Conservation (phyloP, 352 stramenopile genomes). For the Hyaloperonospora brassicae region DNA sequence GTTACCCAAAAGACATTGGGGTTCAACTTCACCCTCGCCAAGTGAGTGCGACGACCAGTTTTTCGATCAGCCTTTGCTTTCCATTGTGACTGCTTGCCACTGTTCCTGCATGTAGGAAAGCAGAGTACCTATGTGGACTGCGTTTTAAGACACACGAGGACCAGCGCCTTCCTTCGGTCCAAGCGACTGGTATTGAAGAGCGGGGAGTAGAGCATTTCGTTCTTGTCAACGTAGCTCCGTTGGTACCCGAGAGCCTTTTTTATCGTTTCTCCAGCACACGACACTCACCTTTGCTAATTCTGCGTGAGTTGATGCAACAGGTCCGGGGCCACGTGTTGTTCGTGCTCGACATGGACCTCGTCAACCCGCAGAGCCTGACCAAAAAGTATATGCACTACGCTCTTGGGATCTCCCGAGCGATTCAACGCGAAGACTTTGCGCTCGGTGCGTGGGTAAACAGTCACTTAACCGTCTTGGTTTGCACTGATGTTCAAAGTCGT, state of each 20-base stretch:
- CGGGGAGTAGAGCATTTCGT: conserved; percentile 23
- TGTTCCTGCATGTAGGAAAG: conserved; percentile 14
- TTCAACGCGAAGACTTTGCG: conserved; percentile 33
- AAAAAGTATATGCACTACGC: conserved; percentile 21
- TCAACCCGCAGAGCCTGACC: conserved; percentile 37
- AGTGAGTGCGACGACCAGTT: conserved; percentile 18
- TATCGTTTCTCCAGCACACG: neutral
- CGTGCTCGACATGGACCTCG: conserved; percentile 33
- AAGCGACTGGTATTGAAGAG: conserved; percentile 6
- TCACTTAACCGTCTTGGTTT: neutral
- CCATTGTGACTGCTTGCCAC: neutral
- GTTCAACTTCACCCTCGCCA: conserved; percentile 65
- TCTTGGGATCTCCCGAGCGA: conserved; percentile 16
- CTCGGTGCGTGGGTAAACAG: conserved; percentile 32
- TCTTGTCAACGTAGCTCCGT: conserved; percentile 59
- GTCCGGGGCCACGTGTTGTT: conserved; percentile 55
- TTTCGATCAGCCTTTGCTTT: neutral
- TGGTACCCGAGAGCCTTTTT: conserved; percentile 29
- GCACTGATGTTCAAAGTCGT: neutral
- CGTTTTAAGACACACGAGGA: conserved; percentile 9
- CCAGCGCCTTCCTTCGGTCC: conserved; percentile 11
- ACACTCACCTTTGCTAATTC: neutral
- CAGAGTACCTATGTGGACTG: conserved; percentile 45
- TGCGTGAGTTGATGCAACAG: conserved; percentile 14
- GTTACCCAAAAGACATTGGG: conserved; percentile 2